These are phyloP conservation scores for Purshia tridentata DNA, from an alignment of 306 rosid genomes.

Conservation along the genomic window DNA sequence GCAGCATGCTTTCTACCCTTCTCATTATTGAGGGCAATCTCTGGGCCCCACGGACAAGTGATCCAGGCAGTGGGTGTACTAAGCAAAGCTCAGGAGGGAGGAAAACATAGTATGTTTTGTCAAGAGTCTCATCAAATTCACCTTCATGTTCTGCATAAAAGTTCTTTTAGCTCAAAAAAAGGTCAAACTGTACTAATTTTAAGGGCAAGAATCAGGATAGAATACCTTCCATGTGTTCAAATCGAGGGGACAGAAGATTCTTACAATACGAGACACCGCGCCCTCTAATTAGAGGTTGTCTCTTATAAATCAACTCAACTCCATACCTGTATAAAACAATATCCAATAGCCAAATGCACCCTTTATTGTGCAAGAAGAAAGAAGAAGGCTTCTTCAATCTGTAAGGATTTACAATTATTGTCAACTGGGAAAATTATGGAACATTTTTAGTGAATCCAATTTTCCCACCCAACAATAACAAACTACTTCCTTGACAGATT, in stretches of 20 bases:
- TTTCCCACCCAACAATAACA: conserved; percentile 37
- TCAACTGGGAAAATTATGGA: conserved; percentile 36
- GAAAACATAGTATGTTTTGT: conserved; percentile 90
- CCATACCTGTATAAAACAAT: conserved; percentile 69
- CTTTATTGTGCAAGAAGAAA: conserved; percentile 60
- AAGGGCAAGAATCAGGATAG: conserved; percentile 24
- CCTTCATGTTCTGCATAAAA: conserved; percentile 55
- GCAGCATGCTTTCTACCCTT: conserved; percentile 98
- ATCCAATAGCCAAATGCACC: conserved; percentile 72
- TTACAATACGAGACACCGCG: conserved; percentile 99
- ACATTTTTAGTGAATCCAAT: conserved; percentile 30
- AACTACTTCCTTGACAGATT: conserved; percentile 58
- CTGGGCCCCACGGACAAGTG: conserved; percentile 97
- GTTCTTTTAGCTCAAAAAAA: conserved; percentile 24
- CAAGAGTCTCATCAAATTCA: conserved; percentile 78
- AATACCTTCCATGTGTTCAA: conserved; percentile 85
- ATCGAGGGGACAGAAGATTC: conserved; percentile 93
- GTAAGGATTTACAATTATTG: conserved; percentile 45
- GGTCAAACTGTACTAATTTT: conserved; percentile 9
- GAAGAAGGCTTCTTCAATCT: conserved; percentile 62
- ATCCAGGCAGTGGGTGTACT: conserved; percentile 89
- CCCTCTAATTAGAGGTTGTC: conserved; percentile 88
- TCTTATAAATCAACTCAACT: conserved; percentile 80
- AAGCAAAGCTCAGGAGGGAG: conserved; percentile 96
- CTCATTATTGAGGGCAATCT: conserved; percentile 97